Conservation (phyloP, 176 grass and related monocot genomes). For the Otatea glauca region DNA sequence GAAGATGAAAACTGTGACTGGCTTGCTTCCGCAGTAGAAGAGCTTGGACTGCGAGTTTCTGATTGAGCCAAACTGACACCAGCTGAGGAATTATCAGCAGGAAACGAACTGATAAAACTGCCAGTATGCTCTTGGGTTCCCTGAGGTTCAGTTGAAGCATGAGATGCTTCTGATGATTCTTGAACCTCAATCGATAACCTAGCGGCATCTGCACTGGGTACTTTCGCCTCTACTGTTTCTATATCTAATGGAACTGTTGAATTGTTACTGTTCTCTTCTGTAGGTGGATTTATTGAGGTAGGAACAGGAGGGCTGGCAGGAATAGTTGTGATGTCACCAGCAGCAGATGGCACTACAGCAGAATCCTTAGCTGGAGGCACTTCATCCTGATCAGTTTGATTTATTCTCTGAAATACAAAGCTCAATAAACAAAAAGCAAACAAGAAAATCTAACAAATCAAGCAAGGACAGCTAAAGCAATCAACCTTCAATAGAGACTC, state of each 20-base stretch:
- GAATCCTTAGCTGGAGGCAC: conserved; percentile 41
- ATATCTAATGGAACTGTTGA: conserved; percentile 49
- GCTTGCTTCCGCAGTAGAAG: conserved; percentile 58
- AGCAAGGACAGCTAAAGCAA: conserved; percentile 26
- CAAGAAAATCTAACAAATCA: conserved; percentile 33
- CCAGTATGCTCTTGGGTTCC: conserved; percentile 61
- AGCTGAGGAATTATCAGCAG: conserved; percentile 58
- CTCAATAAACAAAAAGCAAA: conserved; percentile 29
- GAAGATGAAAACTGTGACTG: conserved; percentile 56
- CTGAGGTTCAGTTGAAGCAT: conserved; percentile 66
- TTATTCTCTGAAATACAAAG: conserved; percentile 52
- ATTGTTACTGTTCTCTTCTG: conserved; percentile 48
- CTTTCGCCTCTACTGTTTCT: conserved; percentile 58
- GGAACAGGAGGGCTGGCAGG: conserved; percentile 50
- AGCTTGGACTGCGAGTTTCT: conserved; percentile 67
- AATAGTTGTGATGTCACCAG: conserved; percentile 43
- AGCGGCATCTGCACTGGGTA: conserved; percentile 54
- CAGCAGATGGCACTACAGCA: conserved; percentile 40
- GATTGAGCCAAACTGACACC: conserved; percentile 54
- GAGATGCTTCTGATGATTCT: conserved; percentile 80
- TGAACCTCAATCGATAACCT: conserved; percentile 53
- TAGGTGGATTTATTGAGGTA: conserved; percentile 40
- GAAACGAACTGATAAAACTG: conserved; percentile 59
- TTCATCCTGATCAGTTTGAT: conserved; percentile 44
- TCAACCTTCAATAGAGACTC: conserved; percentile 62